Base-by-base conservation (phyloP, 805 yeast genomes). In the Candida jianshihensis region DNA sequence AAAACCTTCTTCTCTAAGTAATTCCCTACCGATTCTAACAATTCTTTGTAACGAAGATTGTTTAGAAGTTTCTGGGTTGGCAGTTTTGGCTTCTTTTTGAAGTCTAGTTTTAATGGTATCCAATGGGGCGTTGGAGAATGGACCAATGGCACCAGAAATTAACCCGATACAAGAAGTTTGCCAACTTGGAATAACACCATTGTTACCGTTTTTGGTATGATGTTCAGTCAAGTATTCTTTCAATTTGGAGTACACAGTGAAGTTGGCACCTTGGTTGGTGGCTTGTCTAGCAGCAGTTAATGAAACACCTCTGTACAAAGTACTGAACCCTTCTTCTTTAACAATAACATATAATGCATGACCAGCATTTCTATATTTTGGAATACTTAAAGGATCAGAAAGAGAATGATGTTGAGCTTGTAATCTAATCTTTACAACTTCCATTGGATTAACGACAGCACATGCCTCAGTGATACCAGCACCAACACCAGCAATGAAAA, bases 261-360 rank as follows among this genome's bases (percentile, higher is more conserved):
- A 90, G 66, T 92, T 90, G 33, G 94, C 97, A 69, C 97, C 98
- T 66, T 90, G 98, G 69, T 90, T 90, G 40, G 96, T 81, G 20
- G 97, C 97, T 63, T 90, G 98, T 69, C 98, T 79, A 21, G 96
- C 95, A 26, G 97, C 96, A 24, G 98, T 90, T 55, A 90, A 76
- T 3, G 89, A 75, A 19, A 90, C 97, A 57, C 98, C 98, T 59
- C 96, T 75, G 70, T 90, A 90, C 41, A 90, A 65, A 9, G 96
- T 85, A 34, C 73, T 71, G 51, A 85, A 69, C 33, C 98, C 98
- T 68, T 90, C 98, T 62, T 90, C 97, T 51, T 74, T 81, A 44
- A 82, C 75, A 52, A 92, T 83, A 25, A 87, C 69, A 56, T 79
- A 78, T 19, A 84, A 79, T 31, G 95, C 92, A 63, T 90, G 98